Evolutionary conservation across 2,329 filamentous ascomycete genomes (phyloP), one percentile per base, ranked within the genome.

Genomic region (Blastomyces emzantsi): DNA sequence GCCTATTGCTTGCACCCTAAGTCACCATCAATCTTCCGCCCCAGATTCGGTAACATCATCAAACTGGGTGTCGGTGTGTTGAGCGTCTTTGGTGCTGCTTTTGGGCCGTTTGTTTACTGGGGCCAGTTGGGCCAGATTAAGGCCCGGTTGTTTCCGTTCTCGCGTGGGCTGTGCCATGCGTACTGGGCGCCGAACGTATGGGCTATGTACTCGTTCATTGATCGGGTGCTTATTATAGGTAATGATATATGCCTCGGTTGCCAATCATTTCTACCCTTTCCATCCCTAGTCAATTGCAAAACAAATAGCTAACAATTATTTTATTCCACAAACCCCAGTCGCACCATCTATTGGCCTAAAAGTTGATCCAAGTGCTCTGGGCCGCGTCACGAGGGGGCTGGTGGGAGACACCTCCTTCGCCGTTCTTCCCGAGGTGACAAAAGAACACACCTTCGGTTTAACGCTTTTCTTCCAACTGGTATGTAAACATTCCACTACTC

Each of bases 151-250:
- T 99, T 99, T 70, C 94, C 94, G 0, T 99, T 99, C 75, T 92
- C 92, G 0, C 83, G 94, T 65, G 94, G 94, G 0, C 80, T 99
- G 4, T 97, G 93, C 73, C 94, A 99, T 78, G 94, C 94, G 0
- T 99, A 99, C 75, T 99, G 94, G 94, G 94, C 94, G 15, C 92
- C 94, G 0, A 99, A 99, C 69, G 80, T 96, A 1, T 99, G 94
- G 94, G 93, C 94, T 0, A 84, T 97, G 73, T 99, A 99, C 77
- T 97, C 94, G 0, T 96, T 97, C 73, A 79, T 83, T 1, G 94
- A 99, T 72, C 84, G 94, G 62, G 77, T 91, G 8, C 74, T 99
- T 68, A 96, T 99, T 65, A 85, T 87, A 70, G 77, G 91, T 95
- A 79, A 74, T 86, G 77, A 17, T n/a, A 19, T 28, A 51, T 62